Base-by-base conservation (phyloP, 2,329 filamentous ascomycete genomes). In the Penicillium sp. region DNA sequence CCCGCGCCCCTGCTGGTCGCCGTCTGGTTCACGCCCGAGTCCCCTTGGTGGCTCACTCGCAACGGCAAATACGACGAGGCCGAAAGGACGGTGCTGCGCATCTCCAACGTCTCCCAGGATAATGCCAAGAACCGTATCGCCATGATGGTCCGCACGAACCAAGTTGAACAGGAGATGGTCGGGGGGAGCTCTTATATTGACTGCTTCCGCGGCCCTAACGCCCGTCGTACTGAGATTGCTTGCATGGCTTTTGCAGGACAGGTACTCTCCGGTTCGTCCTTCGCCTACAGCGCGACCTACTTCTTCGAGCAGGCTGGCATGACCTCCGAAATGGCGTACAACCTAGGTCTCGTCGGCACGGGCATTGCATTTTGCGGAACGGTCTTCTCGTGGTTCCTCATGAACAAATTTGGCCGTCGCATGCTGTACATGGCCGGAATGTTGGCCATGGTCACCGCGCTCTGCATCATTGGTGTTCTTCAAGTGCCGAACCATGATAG, bases 91-190 rank as follows among this genome's bases (percentile, higher is more conserved):
- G 23, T 47, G 23, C 2, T 23, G 1, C 18, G 44, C 18, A 6
- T 21, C 24, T 28, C 24, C n/a, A 34, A 69, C 52, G 71, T 71
- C 34, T 73, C 84, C 52, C 71, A 79, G 3, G 70, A 78, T 26
- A 75, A 80, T 40, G 79, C 79, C 16, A 18, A 24, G 2, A 23
- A 42, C n/a, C 29, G 34, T 10, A 68, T 85, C 11, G 78, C 81
- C 2, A 79, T 82, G 64, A 86, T 87, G 64, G 71, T 80, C 23
- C 80, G 85, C 61, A 87, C 83, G 0, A 82, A 86, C 53, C 74
- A 65, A 31, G 51, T 66, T n/a, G 51, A 56, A 53, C 33, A 57
- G 55, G 67, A 67, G 29, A 53, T 62, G 1, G 53, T 48, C 4
- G 36, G 18, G 3, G 60, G 62, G 0, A 62, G 58, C 0, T 62